Conservation (phyloP, 1,284 basidiomycete species). For the Apiotrichum gracile region DNA sequence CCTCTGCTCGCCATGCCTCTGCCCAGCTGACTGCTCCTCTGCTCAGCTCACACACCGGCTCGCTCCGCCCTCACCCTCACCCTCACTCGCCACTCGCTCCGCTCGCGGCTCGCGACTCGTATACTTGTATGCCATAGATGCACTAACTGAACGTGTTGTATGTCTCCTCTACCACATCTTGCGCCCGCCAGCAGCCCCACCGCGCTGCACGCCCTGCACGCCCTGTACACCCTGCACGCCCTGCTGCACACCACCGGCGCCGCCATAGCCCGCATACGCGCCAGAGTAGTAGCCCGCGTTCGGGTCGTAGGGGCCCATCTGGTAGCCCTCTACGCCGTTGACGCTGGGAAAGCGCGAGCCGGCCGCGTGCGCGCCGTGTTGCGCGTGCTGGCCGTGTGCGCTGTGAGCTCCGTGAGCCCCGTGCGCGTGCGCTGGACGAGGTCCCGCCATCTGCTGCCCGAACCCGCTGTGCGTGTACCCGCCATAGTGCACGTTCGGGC, state of each 20-base stretch:
- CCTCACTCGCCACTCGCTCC: too few relatives aligned
- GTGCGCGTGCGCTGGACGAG: not conserved
- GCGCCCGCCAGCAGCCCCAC: not conserved
- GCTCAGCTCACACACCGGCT: too few relatives aligned
- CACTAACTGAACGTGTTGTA: not conserved
- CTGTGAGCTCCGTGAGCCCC: not conserved
- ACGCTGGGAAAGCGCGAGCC: not conserved
- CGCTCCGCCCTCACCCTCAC: too few relatives aligned
- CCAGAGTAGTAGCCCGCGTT: constrained; percentile 6
- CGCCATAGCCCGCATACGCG: not conserved
- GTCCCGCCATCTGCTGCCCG: constrained; percentile 15
- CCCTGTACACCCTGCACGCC: too few relatives aligned
- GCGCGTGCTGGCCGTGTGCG: not conserved
- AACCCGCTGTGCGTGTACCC: constrained; percentile 12
- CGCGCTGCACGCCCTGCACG: constrained; percentile 3
- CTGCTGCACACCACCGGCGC: constrained; percentile 4
- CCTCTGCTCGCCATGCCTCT: too few relatives aligned
- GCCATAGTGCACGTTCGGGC: constrained; percentile 5
- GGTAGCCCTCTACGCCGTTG: constrained; percentile 2
- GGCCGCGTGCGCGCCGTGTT: not conserved
- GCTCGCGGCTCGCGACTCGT: too few relatives aligned
- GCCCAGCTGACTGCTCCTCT: too few relatives aligned
- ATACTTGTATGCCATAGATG: not conserved
- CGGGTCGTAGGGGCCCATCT: constrained; percentile 15
- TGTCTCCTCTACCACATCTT: constrained; percentile 2